These are phyloP conservation scores for Geotrichum europaeum DNA, from an alignment of 1,139 yeast species.

Conservation along the genomic window DNA sequence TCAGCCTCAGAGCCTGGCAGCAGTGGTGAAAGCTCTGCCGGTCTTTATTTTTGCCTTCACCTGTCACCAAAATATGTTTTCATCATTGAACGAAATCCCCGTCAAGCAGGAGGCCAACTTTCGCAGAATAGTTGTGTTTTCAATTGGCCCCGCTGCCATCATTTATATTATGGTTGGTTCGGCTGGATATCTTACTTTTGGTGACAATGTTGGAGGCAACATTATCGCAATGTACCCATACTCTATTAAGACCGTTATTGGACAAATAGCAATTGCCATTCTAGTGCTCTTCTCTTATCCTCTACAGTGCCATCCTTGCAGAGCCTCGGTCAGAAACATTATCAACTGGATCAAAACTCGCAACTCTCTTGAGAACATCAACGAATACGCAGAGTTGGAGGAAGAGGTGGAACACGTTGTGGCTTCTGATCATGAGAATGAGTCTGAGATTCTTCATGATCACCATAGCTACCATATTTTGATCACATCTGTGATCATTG, in stretches of 20 bases:
- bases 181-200: constrained; percentile 82
- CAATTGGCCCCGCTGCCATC: constrained; percentile 53
- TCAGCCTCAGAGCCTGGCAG: constrained; percentile 51
- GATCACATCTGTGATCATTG: constrained; percentile 61
- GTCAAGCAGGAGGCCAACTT: constrained; percentile 50
- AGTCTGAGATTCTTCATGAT: constrained; percentile 1
- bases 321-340: constrained; percentile 77
- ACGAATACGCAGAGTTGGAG: constrained; percentile 17
- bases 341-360: constrained; percentile 43
- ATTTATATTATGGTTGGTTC: constrained; percentile 68
- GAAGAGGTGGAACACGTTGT: constrained; percentile 15
- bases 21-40: constrained; percentile 76
- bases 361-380: background rate
- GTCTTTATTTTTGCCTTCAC: constrained; percentile 91
- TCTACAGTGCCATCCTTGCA: constrained; percentile 84
- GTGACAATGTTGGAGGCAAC: constrained; percentile 71
- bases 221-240: constrained; percentile 59
- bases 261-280: constrained; percentile 67
- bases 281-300: constrained; percentile 89
- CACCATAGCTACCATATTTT: constrained; percentile 43
- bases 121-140: constrained; percentile 46
- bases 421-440: background rate
- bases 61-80: constrained; percentile 88
- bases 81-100: constrained; percentile 75
- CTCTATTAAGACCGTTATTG: constrained; percentile 50